Evolutionary conservation across 768 basidiomycete species (phyloP), one percentile per base, ranked within the genome.

Genomic region (Mycena metata): DNA sequence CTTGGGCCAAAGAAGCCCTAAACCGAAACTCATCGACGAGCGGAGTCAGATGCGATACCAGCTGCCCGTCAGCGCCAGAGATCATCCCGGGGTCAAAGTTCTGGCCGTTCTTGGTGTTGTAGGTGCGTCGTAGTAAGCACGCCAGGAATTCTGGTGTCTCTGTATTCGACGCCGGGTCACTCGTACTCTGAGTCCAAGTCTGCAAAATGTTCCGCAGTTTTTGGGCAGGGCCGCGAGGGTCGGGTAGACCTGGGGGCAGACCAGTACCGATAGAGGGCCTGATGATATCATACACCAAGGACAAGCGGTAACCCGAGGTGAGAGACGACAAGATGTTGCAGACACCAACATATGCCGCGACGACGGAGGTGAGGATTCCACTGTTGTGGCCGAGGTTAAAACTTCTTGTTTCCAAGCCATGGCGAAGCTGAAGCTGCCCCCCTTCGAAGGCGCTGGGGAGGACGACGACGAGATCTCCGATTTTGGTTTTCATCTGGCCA

Each of bases 371-470:
- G n/a, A 15, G 12, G 41, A 23, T 7, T 13, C 24, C 24, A 17
- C 52, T 55, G 8, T 39, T 16, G 3, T 36, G 19, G 8, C 19
- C 33, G n/a, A 39, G 21, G 13, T 55, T 16, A 4, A 39, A 5
- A 8, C 16, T 10, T 15, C 35, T 55, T 2, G 35, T 21, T 26
- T 39, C 33, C 2, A 15, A 16, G 5, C 16, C 52, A 19, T 55
- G 52, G 2, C 35, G 33, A 10, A 55, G 26, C 26, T 51, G 49
- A 17, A 54, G 50, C n/a, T 60, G 41, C 3, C 41, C 66, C 3
- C 66, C 66, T 17, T 60, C 50, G 35, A 56, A 56, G 0, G 36
- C 5, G 39, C 66, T 41, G 15, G 66, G 66, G 33, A 67, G 66
- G 16, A 67, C n/a, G 30, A 67, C 51, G n/a, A 36, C n/a, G 7